Conservation (phyloP, 192 early-diverging fungal genomes). For the Thamnidium elegans region DNA sequence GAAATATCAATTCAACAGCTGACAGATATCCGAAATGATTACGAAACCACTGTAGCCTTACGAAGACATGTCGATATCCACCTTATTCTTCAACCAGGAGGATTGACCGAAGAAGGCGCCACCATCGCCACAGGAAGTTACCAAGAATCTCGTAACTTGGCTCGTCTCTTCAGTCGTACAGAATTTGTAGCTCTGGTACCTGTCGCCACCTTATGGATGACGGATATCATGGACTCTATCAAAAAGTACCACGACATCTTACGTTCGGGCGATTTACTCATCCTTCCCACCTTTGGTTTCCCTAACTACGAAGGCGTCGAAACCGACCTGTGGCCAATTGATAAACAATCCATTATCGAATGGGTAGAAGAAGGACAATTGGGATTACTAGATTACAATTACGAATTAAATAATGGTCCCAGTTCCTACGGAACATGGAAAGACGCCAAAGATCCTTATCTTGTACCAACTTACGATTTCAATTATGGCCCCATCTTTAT, state of each 20-base stretch:
- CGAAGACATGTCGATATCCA: constrained; percentile 47
- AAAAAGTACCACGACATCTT: constrained; percentile 29
- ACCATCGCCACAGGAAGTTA: constrained; percentile 26
- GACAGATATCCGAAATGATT: constrained; percentile 25
- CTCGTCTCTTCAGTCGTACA: constrained; percentile 45
- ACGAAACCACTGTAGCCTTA: constrained; percentile 38
- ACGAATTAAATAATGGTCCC: constrained; percentile 42
- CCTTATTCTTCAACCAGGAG: constrained; percentile 35
- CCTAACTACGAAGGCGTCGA: background rate
- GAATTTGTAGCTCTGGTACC: constrained; percentile 40
- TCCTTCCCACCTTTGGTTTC: constrained; percentile 46
- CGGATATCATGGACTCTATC: constrained; percentile 28
- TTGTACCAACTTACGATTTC: constrained; percentile 36
- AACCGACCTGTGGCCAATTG: constrained; percentile 23
- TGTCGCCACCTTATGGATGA: constrained; percentile 25
- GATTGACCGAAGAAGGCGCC: constrained; percentile 24
- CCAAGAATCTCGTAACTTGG: constrained; percentile 42
- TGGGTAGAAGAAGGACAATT: constrained; percentile 19
- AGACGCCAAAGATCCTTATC: constrained; percentile 27
- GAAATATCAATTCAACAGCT: constrained; percentile 9
- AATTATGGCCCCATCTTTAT: constrained; percentile 51
- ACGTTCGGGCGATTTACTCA: constrained; percentile 42
- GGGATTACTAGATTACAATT: constrained; percentile 38
- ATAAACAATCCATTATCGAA: constrained; percentile 19
- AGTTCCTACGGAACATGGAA: constrained; percentile 42